Evolutionary conservation across 495 filamentous ascomycete species (phyloP), one percentile per base, ranked within the genome.

Genomic region (Melanomma pulvis-pyrius): DNA sequence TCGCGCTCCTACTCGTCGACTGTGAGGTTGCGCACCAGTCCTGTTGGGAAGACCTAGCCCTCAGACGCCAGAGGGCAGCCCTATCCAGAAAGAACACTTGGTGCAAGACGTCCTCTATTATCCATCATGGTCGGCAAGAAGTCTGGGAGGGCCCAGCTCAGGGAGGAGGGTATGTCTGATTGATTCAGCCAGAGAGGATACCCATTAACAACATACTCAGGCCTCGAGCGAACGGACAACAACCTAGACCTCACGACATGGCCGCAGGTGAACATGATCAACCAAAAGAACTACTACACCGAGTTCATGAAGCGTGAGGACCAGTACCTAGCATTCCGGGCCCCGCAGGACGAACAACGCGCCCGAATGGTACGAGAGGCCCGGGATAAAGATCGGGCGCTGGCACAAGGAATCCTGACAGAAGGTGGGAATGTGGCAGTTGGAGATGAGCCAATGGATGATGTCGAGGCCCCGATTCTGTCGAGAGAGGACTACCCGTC

Each of bases 271-370:
- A 82, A 83, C 17, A 88, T 92, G 73, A 98, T 98, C 75, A 98
- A 98, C 74, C 94, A 98, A 74, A 98, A 98, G 79, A 98, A 98
- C 77, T 98, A 98, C 78, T 98, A 98, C 73, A 98, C 94, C 39
- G 94, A 98, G 71, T 98, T 96, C 71, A 90, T 98, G 72, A 98
- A 98, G 82, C 87, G 96, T 71, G 94, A 98, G 77, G 94, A 98
- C 68, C 94, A 98, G 79, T 89, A 92, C 60, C 85, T 98, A 48
- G 91, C 93, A 0, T 86, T 92, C 71, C 86, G 94, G 59, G 80
- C 96, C 6, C 92, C 94, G 70, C 87, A 86, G 74, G 93, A 97
- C 73, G 91, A 92, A 61, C 86, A 83, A 48, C 81, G 90, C 48
- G 90, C 92, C 48, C 82, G 84, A 32, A 89, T 96, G 79, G 86